Base-by-base conservation (phyloP, 495 filamentous ascomycete genomes). In the Apiosordaria backusii region DNA sequence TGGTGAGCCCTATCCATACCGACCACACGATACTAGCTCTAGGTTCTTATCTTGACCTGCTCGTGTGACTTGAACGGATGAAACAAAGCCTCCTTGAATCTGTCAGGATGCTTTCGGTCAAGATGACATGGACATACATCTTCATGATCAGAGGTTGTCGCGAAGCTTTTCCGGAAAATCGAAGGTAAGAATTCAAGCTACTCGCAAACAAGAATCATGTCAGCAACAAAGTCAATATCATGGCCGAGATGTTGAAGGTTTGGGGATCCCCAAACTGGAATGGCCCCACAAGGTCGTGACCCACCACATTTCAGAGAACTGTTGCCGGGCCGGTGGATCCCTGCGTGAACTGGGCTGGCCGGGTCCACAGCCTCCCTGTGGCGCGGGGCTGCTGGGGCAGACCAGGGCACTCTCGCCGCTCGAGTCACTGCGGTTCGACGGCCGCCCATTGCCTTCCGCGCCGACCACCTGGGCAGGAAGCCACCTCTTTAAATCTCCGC, bases 361-460 rank as follows among this genome's bases (percentile, higher is more conserved):
- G 16, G 23, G 24, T 4, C 57, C 57, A 23, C 57, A 45, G 35
- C 35, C 35, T 45, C 35, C 35, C 9, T 55, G 52, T 55, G 52
- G 52, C 52, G 52, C 52, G 52, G 52, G 52, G 52, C n/a, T 19
- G 52, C 52, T 55, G 52, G 52, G 52, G n/a, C 65, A 72, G 70
- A 68, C 71, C 5, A 50, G 19, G 6, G 52, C n/a, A 60, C 50
- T 22, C 66, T 74, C 62, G 73, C 73, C 73, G 73, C 70, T 72
- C 71, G 73, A 75, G 73, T 75, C 73, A 75, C 71, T 61, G 62
- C 66, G 62, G 60, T 76, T 76, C 74, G 72, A 73, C 71, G 65
- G 72, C 69, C 65, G 68, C 72, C 74, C 71, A 76, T 73, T 27
- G 50, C 66, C 53, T 75, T 76, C 74, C 66, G 70, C 66, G 70